Conservation (phyloP, 768 basidiomycete species). For the Phaeotremella fagi region DNA sequence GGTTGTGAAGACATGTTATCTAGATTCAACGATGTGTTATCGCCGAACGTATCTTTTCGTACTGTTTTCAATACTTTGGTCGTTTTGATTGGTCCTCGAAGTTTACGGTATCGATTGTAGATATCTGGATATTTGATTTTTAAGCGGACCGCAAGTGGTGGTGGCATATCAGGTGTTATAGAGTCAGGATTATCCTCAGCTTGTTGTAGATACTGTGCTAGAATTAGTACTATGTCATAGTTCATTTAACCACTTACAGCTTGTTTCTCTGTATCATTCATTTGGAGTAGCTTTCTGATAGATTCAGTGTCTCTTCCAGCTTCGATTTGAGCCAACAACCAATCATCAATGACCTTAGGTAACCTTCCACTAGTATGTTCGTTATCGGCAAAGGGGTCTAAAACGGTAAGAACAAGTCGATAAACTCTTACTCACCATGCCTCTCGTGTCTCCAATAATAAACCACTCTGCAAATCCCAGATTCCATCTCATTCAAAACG, state of each 20-base stretch:
- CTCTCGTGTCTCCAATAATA: conserved; percentile 43
- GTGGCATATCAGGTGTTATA: conserved; percentile 24
- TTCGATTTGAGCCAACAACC: conserved; percentile 33
- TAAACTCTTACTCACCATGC: conserved; percentile 31
- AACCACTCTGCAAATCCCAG: conserved; percentile 26
- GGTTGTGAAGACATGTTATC: neutral
- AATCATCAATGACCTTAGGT: conserved; percentile 34
- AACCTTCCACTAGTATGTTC: conserved; percentile 26
- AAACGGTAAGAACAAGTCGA: too few relatives aligned
- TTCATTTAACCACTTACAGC: conserved; percentile 11
- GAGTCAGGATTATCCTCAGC: conserved; percentile 16
- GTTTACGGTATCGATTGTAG: conserved; percentile 41
- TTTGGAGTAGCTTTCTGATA: conserved; percentile 26
- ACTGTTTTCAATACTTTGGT: conserved; percentile 1
- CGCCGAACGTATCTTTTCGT: neutral
- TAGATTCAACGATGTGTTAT: neutral
- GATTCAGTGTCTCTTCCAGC: conserved; percentile 27
- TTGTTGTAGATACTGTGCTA: conserved; percentile 5
- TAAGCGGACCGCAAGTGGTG: conserved; percentile 22
- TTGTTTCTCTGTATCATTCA: conserved; percentile 33
- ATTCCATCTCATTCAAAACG: conserved; percentile 29
- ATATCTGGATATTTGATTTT: conserved; percentile 43
- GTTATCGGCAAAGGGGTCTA: conserved; percentile 34
- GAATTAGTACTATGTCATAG: neutral
- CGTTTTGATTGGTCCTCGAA: conserved; percentile 33